Evolutionary conservation across 1,284 basidiomycete species (phyloP), one percentile per base, ranked within the genome.

Genomic region (Fomitopsis palustris): DNA sequence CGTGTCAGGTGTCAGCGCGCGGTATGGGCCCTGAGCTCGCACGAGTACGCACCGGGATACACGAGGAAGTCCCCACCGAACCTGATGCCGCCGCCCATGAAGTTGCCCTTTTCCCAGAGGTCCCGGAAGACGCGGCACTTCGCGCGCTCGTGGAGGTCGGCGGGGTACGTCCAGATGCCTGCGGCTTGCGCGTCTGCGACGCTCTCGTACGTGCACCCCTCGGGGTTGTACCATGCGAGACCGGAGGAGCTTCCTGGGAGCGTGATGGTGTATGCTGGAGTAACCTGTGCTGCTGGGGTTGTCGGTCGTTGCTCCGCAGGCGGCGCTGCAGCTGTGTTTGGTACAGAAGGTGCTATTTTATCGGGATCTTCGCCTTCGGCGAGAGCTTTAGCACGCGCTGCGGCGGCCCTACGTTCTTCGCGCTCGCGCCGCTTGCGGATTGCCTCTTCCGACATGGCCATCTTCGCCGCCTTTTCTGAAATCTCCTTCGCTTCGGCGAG

Each of bases 11-110:
- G 23, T 19, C 19, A 58, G 31, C 41, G n/a, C 35, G 12, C 17
- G 7, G 16, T 3, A 7, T 23, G 16, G n/a, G 12, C 21, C 45
- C 21, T 7, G 5, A 7, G 21, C 3, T 39, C 14, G 23, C 53
- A 54, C 41, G 58, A 19, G 17, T 53, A 75, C 85, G 54, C 67
- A 93, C 93, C 95, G 55, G 97, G 97, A 75, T 99, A 99, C 1
- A 98, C 90, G 42, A 98, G 77, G 73, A 95, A 98, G 68, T 98
- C 93, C 1, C 95, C 96, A 7, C 97, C 97, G 69, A 99, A 99
- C 67, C 90, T 91, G 68, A 96, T 86, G 0, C 94, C 95, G 0
- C 84, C 85, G 51, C 93, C 93, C 82, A 96, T 84, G 70, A 85
- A 96, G 72, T 88, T 88, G 2, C 91, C 92, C 74, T 88, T 82